A percentile compares a stretch with the other conserved stretches of the same genome.
These are phyloP conservation scores for Aspergillus hortae DNA, from an alignment of 2,329 filamentous ascomycete genomes.

Conservation along the genomic window DNA sequence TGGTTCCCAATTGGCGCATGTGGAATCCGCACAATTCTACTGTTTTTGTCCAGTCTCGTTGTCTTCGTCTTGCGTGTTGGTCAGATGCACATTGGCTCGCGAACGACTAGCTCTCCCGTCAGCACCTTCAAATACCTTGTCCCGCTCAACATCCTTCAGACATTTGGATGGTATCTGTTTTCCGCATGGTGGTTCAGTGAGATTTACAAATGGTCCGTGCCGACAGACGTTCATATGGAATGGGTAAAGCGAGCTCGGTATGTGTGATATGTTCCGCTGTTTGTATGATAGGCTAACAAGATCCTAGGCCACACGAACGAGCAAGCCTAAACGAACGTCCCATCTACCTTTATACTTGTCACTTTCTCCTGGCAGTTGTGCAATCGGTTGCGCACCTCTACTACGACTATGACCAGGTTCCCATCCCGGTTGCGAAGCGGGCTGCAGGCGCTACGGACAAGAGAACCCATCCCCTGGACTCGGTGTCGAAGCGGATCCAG, in stretches of 20 bases:
- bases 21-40: conserved; percentile 68
- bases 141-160: conserved; percentile 62
- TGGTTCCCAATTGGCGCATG: conserved; percentile 79
- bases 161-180: conserved; percentile 69
- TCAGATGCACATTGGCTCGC: conserved; percentile 70
- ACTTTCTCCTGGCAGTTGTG: conserved; percentile 64
- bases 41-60: conserved; percentile 72
- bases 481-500: conserved; percentile 39
- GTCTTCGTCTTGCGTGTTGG: conserved; percentile 84
- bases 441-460: conserved; percentile 30
- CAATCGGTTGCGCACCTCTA: conserved; percentile 69
- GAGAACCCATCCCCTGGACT: conserved; percentile 33
- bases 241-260: conserved; percentile 69
- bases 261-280: conserved; percentile 29
- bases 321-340: conserved; percentile 80
- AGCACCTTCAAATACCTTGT: conserved; percentile 60
- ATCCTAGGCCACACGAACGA: conserved; percentile 56
- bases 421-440: conserved; percentile 45
- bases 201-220: conserved; percentile 71
- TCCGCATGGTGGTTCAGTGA: conserved; percentile 79
- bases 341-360: conserved; percentile 71
- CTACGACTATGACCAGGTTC: conserved; percentile 68
- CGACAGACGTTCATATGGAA: conserved; percentile 59
- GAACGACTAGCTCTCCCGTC: conserved; percentile 67
- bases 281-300: not conserved